A percentile compares a stretch with the other conserved stretches of the same genome.
phyloP scores from a whole-genome alignment of 1,139 yeast species.

The Suhomyces wounanorum region DNA sequence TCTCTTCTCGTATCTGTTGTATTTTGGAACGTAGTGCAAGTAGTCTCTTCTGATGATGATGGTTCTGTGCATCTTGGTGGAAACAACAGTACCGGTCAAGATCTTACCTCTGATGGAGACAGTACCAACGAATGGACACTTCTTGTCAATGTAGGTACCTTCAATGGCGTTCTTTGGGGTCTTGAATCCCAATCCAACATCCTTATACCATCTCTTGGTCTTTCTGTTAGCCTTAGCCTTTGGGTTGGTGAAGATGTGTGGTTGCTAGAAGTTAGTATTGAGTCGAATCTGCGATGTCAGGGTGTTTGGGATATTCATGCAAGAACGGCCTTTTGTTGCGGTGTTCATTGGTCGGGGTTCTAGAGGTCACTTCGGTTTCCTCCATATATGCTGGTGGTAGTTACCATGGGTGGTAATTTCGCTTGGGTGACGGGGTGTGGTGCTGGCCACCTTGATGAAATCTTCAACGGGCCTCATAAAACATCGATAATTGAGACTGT shows the following conservation, averaged over 20 bases:
- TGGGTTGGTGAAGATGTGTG: conserved; percentile 99
- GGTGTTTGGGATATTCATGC: background rate
- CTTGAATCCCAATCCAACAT: conserved; percentile 99
- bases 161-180: conserved; percentile 99
- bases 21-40: conserved; percentile 99
- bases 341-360: background rate
- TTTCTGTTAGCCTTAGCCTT: conserved; percentile 98
- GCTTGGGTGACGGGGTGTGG: background rate
- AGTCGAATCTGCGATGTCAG: background rate
- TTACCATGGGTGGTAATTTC: background rate
- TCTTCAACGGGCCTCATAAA: background rate
- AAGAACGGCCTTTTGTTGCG: background rate
- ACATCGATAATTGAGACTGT: background rate
- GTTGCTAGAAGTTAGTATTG: conserved; percentile 74
- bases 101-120: conserved; percentile 99
- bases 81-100: conserved; percentile 97
- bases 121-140: conserved; percentile 98
- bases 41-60: conserved; percentile 99
- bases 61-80: conserved; percentile 99
- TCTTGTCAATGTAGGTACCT: conserved; percentile 99
- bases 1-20: conserved; percentile 99
- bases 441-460: background rate
- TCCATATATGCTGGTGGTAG: background rate
- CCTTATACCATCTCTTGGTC: conserved; percentile 99
- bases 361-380: background rate